Evolutionary conservation across 345 rosid species (phyloP).

Genomic region (Pseudoturritis turrita): DNA sequence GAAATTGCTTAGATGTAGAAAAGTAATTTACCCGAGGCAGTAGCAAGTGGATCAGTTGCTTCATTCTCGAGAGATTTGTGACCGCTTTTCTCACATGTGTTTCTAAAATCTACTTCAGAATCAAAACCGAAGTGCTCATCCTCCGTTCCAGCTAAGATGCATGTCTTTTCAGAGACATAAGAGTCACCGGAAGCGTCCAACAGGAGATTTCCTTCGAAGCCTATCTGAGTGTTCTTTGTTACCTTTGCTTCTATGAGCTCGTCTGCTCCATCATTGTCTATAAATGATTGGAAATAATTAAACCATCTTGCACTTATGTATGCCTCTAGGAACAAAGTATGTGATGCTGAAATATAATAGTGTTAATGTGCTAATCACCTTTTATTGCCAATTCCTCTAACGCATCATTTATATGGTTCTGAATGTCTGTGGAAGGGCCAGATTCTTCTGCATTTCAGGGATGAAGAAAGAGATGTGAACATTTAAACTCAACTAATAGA

Average conservation of each 20-base stretch:
- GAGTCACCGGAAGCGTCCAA: neutral
- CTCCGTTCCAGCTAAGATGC: neutral
- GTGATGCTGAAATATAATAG: neutral
- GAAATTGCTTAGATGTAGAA: neutral
- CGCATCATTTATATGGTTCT: neutral
- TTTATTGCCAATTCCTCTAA: neutral
- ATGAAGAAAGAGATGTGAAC: neutral
- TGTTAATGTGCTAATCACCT: conserved; percentile 1
- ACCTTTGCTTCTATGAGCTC: neutral
- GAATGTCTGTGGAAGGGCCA: neutral
- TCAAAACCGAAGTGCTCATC: neutral
- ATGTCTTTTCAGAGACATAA: neutral
- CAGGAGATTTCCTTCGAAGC: neutral
- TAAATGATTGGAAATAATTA: neutral
- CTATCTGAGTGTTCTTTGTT: neutral
- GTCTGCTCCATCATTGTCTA: neutral
- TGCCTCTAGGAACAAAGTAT: neutral
- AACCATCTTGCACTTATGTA: neutral
- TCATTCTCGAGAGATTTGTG: neutral
- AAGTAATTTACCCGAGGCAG: conserved; percentile 1
- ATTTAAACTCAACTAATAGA: neutral
- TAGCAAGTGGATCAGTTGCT: neutral
- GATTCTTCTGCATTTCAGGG: neutral
- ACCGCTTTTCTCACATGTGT: neutral
- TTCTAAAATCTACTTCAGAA: neutral